A percentile compares a stretch with the other conserved stretches of the same genome.
phyloP scores from a whole-genome alignment of 257 asterid species.

The Paraleonurus japonicus region DNA sequence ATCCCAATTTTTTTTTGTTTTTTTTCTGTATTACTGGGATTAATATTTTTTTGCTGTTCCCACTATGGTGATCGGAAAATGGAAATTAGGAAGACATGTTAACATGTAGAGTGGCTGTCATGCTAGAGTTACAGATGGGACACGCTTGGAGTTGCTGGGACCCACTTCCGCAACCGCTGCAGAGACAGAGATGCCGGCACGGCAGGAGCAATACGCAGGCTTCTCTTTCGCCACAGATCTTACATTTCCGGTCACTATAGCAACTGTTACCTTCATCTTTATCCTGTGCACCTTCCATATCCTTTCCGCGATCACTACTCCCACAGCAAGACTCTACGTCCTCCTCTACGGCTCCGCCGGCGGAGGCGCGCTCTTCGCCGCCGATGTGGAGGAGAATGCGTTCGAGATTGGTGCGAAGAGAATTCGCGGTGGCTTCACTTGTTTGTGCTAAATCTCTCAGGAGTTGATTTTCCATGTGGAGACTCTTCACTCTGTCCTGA shows the following conservation, averaged over 20 bases:
- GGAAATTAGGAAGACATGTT: conserved; percentile 46
- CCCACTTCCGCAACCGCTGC: conserved; percentile 73
- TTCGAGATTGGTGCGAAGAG: conserved; percentile 60
- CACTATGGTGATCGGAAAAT: not conserved
- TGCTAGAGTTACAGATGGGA: conserved; percentile 62
- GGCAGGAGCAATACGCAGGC: conserved; percentile 73
- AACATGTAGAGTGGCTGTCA: conserved; percentile 77
- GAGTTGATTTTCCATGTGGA: conserved; percentile 61
- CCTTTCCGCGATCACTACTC: conserved; percentile 39
- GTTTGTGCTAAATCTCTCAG: conserved; percentile 74
- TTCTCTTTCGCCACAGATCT: conserved; percentile 60
- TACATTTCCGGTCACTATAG: conserved; percentile 37
- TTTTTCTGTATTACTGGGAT: not conserved
- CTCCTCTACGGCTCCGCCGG: conserved; percentile 36
- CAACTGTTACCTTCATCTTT: conserved; percentile 8
- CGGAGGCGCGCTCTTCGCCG: conserved; percentile 33
- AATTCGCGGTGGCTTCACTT: conserved; percentile 72
- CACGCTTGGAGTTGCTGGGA: conserved; percentile 51
- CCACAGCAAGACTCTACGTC: conserved; percentile 78
- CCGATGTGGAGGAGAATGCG: conserved; percentile 54
- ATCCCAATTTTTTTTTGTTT: not conserved
- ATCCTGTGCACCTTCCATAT: conserved; percentile 1
- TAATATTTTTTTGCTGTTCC: not conserved
- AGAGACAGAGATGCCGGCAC: conserved; percentile 81
- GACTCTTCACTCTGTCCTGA: conserved; percentile 53